A percentile compares a stretch with the other conserved stretches of the same genome.
Evolutionary conservation across 495 filamentous ascomycete species (phyloP).

Genomic region (Collariella sp.): DNA sequence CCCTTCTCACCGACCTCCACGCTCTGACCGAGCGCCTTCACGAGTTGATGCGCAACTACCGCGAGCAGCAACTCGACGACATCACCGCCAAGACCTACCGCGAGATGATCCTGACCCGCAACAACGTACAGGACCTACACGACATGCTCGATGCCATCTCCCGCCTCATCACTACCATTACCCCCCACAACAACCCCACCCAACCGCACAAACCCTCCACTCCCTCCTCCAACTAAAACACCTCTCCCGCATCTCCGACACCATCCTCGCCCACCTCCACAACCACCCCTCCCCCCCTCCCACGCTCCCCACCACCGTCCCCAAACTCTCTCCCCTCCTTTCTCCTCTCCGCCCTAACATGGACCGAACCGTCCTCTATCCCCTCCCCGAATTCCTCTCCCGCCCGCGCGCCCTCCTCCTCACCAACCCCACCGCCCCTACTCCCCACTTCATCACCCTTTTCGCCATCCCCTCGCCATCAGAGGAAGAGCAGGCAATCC

Average conservation of each 20-base stretch:
- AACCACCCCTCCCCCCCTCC: not conserved
- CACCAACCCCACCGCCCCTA: too few relatives aligned
- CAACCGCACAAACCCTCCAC: conserved; percentile 21
- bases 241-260: conserved; percentile 20
- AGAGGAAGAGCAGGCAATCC: conserved; percentile 9
- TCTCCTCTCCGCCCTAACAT: conserved; percentile 6
- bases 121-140: conserved; percentile 22
- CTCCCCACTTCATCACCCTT: too few relatives aligned
- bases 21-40: conserved; percentile 27
- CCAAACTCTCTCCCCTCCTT: conserved; percentile 1
- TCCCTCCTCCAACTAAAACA: conserved; percentile 26
- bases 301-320: conserved; percentile 13
- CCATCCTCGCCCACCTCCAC: conserved; percentile 18
- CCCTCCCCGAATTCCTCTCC: conserved; percentile 7
- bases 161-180: conserved; percentile 12
- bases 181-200: not conserved
- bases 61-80: conserved; percentile 23
- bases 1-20: conserved; percentile 22
- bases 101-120: conserved; percentile 27
- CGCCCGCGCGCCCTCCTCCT: too few relatives aligned
- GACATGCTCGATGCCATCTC: conserved; percentile 25
- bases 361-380: too few relatives aligned
- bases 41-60: conserved; percentile 24
- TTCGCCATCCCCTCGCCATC: not conserved
- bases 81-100: conserved; percentile 30